Percentiles rank a stretch among this genome's conserved stretches.
Evolutionary conservation across 257 asterid genomes (phyloP).

Genomic region (Solanum tacnaense): DNA sequence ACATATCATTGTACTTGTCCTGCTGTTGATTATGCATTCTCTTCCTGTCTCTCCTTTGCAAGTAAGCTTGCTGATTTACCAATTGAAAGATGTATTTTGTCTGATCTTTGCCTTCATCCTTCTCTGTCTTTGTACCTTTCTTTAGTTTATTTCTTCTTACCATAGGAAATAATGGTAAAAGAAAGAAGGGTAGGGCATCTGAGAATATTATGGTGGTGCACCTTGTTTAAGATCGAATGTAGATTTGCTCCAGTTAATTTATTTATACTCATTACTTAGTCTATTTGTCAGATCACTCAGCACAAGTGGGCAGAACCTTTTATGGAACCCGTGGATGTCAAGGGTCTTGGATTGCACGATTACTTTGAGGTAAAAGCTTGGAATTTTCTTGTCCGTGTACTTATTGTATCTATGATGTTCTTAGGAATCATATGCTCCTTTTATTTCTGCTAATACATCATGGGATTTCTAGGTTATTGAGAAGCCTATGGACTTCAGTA

Average conservation of each 20-base stretch:
- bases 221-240: not conserved
- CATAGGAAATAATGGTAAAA: not conserved
- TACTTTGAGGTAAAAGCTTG: constrained; percentile 51
- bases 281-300: constrained; percentile 56
- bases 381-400: not conserved
- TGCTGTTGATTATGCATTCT: not conserved
- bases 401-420: not conserved
- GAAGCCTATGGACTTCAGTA: constrained; percentile 96
- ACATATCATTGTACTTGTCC: not conserved
- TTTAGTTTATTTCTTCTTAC: not conserved
- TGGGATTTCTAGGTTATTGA: constrained; percentile 54
- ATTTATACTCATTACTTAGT: not conserved
- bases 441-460: not conserved
- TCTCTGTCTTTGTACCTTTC: not conserved
- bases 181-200: not conserved
- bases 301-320: constrained; percentile 90
- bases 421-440: not conserved
- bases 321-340: constrained; percentile 91
- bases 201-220: not conserved
- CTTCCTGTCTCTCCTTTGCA: not conserved
- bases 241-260: not conserved
- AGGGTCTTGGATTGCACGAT: constrained; percentile 77
- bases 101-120: not conserved
- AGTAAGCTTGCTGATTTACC: not conserved
- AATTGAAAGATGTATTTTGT: not conserved